Evolutionary conservation across 2,329 filamentous ascomycete species (phyloP).

Genomic region (Xylariaceae sp.): DNA sequence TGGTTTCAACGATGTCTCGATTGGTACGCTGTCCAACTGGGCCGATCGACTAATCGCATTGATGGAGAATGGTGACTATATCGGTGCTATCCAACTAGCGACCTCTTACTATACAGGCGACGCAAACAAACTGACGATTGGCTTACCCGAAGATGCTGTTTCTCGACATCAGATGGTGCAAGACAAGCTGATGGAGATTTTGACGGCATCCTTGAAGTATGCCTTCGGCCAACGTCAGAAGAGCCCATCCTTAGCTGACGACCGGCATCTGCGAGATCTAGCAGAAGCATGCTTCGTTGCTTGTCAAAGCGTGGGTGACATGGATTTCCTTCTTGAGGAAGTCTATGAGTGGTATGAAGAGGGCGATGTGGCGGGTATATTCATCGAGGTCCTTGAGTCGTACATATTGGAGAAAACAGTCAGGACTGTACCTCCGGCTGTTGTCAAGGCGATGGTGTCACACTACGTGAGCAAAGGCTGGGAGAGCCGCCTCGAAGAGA

Average conservation of each 20-base stretch:
- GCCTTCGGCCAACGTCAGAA: constrained; percentile 66
- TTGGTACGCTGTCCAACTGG: constrained; percentile 94
- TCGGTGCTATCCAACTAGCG: constrained; percentile 82
- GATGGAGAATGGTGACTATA: constrained; percentile 96
- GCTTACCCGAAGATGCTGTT: constrained; percentile 75
- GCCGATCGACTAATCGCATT: constrained; percentile 86
- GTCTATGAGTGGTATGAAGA: constrained; percentile 90
- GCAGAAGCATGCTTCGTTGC: constrained; percentile 79
- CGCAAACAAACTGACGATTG: constrained; percentile 90
- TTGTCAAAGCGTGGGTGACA: constrained; percentile 70
- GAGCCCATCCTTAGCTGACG: constrained; percentile 41
- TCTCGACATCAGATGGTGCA: constrained; percentile 75
- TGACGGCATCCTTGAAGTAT: constrained; percentile 85
- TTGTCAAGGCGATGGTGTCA: constrained; percentile 79
- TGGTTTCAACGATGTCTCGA: constrained; percentile 87
- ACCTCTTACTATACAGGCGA: constrained; percentile 89
- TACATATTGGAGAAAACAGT: constrained; percentile 78
- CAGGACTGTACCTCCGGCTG: constrained; percentile 68
- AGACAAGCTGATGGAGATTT: constrained; percentile 88
- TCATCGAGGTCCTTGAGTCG: constrained; percentile 82
- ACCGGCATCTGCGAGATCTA: constrained; percentile 66
- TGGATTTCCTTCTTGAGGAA: constrained; percentile 83
- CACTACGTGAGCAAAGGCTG: constrained; percentile 74
- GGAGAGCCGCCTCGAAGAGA: constrained; percentile 78
- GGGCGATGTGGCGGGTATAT: constrained; percentile 64